Conservation (phyloP, 2,329 filamentous ascomycete species). For the Beauveria bassiana region DNA sequence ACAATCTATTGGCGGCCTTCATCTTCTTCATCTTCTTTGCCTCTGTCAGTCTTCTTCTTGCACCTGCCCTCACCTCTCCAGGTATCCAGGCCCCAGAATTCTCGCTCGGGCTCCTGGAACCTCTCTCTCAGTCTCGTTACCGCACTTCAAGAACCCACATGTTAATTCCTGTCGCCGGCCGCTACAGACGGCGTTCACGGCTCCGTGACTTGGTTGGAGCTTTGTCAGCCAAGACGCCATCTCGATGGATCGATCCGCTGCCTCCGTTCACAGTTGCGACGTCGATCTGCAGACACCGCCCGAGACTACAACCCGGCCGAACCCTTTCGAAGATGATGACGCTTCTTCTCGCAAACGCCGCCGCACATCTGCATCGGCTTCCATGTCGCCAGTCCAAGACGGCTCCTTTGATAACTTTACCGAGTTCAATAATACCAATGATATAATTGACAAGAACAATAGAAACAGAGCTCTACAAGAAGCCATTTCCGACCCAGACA, state of each 20-base stretch:
- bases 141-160: constrained; percentile 36
- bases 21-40: not conserved
- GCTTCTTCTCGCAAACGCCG: constrained; percentile 52
- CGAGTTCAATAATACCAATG: not conserved
- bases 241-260: constrained; percentile 45
- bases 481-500: not conserved
- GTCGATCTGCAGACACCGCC: constrained; percentile 48
- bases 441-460: not conserved
- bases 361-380: constrained; percentile 50
- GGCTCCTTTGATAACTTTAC: constrained; percentile 26
- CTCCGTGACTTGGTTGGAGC: constrained; percentile 42
- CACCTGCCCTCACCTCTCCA: not conserved
- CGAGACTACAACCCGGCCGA: constrained; percentile 56
- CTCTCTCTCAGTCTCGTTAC: not conserved
- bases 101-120: not conserved
- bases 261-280: constrained; percentile 44
- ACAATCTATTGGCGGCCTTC: not conserved
- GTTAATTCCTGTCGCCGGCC: constrained; percentile 36
- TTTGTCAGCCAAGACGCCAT: constrained; percentile 13
- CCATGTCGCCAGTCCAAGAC: constrained; percentile 33
- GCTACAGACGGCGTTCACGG: constrained; percentile 47
- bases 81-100: constrained; percentile 8
- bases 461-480: not conserved
- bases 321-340: constrained; percentile 56
- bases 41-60: not conserved